A percentile compares a stretch with the other conserved stretches of the same genome.
Evolutionary conservation across 768 basidiomycete genomes (phyloP).

Genomic region (Leccinum barrowsii): DNA sequence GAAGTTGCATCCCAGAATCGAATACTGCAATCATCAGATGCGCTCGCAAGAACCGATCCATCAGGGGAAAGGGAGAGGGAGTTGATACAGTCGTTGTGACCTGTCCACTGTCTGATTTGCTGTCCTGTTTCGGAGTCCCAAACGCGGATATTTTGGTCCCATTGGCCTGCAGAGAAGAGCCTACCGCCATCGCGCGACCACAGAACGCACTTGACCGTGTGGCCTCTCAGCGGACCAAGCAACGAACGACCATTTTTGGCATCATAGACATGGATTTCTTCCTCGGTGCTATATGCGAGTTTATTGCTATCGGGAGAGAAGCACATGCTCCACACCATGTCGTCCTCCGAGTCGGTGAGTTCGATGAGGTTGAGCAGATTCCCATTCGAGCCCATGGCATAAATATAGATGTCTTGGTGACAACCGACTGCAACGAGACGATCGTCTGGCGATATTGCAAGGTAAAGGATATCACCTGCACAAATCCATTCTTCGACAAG

Average conservation of each 20-base stretch:
- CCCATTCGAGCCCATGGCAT: neutral
- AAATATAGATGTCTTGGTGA: neutral
- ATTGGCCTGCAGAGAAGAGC: neutral
- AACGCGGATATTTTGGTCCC: too few relatives aligned
- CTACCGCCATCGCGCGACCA: neutral
- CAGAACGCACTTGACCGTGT: neutral
- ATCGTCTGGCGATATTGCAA: neutral
- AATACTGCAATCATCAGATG: too few relatives aligned
- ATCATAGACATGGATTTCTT: neutral
- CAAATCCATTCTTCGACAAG: neutral
- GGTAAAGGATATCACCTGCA: rapidly evolving
- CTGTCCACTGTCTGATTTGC: neutral
- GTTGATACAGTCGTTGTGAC: too few relatives aligned
- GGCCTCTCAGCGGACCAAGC: neutral
- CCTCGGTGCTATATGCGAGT: neutral
- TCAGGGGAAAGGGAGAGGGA: too few relatives aligned
- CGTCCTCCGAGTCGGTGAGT: too few relatives aligned
- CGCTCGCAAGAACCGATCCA: too few relatives aligned
- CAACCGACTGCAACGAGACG: neutral
- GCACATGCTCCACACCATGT: neutral
- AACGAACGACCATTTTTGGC: rapidly evolving
- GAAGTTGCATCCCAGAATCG: too few relatives aligned
- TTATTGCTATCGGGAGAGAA: neutral
- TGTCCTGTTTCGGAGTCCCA: too few relatives aligned
- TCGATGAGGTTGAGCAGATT: too few relatives aligned